Base-by-base conservation (phyloP, 768 basidiomycete genomes). In the Rhizopogon sp. region DNA sequence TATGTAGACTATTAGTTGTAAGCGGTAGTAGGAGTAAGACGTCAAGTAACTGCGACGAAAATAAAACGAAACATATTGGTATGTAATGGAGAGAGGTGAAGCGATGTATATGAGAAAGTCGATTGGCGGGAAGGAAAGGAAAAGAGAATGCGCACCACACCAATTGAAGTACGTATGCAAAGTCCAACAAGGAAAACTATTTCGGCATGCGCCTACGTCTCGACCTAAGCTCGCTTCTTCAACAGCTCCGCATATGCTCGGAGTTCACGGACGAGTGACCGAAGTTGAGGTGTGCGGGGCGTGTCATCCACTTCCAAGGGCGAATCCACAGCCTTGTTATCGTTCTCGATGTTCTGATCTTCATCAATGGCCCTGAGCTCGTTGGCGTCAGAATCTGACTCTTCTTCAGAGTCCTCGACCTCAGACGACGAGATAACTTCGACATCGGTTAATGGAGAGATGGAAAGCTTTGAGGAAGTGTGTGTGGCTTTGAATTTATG, bases 231-330 rank as follows among this genome's bases (percentile, higher is more conserved):
- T 49, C 47, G 20, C 16, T 49, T 37, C 35, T 49, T 49, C 47
- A 49, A 49, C 45, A 85, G 66, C 28, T 73, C 71, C 11, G 84
- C 84, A 63, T 85, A 89, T 29, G 83, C 81, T 46, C 74, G 74
- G 58, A 91, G 64, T 22, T 73, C 74, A 50, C 75, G 76, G 28
- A 84, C 80, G 49, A 90, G 70, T 10, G 62, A 65, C 60, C 64
- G 71, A 35, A 81, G 58, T 45, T 80, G 73, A 52, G 55, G 62
- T 55, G 58, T 62, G 39, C 66, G 65, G 0, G 74, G 64, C 31
- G 43, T 44, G 39, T 44, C 47, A 44, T 53, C 53, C 50, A 35
- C 41, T 42, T 35, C 14, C 43, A 53, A 5, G 28, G 10, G 39
- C 10, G 40, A 33, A 33, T 63, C 60, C 47, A 53, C 49, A 5